Base-by-base conservation (phyloP, 768 basidiomycete genomes). In the Mycena maculata region DNA sequence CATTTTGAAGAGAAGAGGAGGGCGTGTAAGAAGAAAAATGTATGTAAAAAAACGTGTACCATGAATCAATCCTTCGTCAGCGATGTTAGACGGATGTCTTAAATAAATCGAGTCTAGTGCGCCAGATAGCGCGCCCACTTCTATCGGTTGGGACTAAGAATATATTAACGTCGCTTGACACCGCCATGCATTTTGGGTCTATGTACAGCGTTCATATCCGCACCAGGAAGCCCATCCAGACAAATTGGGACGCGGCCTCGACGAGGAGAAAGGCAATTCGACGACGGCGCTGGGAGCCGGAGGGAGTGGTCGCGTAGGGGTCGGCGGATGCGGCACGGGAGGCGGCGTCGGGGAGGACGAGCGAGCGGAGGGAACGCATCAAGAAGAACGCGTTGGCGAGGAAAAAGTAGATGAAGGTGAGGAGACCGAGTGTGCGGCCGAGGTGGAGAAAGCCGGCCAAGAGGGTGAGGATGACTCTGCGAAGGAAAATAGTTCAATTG, bases 361-460 rank as follows among this genome's bases (percentile, higher is more conserved):
- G 89, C 22, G 95, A 94, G 57, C 96, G 94, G 28, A 98, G 86
- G 1, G 96, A 97, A 47, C 96, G 94, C 25, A 98, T 89, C 47
- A 98, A 82, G 87, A 99, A 98, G 82, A 99, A 96, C 0, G 90
- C 95, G 68, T 96, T 97, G 20, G 96, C 92, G 28, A 90, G 81
- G 76, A 96, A 95, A 15, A 89, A 87, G 78, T 99, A 99, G 33
- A 92, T 65, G 75, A 98, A 99, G 3, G 92, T 84, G 12, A 88
- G 50, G 27, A 85, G 84, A 77, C 92, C 93, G 50, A 96, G 71
- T 10, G 90, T 86, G 36, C 84, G 82, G 0, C 88, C 86, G 0
- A 90, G 74, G 10, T 86, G 83, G 42, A 95, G 76, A 47, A 98
- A 85, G 5, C 89, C 88, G 0, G 87, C 88, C 1, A 93, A 76